A percentile compares a stretch with the other conserved stretches of the same genome.
Evolutionary conservation across 148 eudicot species (phyloP).

Genomic region (Persicaria tinctoria): DNA sequence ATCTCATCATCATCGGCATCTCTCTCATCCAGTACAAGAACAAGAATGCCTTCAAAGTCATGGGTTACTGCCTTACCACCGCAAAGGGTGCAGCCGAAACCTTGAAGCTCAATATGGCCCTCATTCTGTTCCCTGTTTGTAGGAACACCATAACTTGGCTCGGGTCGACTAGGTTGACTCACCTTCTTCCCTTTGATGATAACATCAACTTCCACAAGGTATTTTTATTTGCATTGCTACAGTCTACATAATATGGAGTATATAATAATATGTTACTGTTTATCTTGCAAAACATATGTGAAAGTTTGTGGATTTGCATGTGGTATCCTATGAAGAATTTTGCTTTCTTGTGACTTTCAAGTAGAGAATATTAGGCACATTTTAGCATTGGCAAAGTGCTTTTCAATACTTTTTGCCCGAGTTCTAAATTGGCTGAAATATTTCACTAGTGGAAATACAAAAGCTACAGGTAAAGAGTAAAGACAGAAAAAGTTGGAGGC

Average conservation of each 20-base stretch:
- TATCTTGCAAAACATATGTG: not conserved
- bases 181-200: constrained; percentile 78
- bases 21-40: constrained; percentile 69
- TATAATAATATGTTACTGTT: not conserved
- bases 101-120: constrained; percentile 85
- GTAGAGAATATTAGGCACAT: not conserved
- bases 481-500: constrained; percentile 2
- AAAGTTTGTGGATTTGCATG: not conserved
- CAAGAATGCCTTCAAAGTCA: constrained; percentile 59
- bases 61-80: constrained; percentile 90
- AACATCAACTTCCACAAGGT: constrained; percentile 99
- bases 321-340: not conserved
- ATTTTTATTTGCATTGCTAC: not conserved
- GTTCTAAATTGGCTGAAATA: not conserved
- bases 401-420: constrained; percentile 4
- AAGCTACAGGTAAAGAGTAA: constrained; percentile 3
- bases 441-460: constrained; percentile 4
- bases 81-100: constrained; percentile 99
- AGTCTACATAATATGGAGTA: too few species aligned
- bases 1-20: too few species aligned
- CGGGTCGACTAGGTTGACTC: constrained; percentile 68
- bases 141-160: constrained; percentile 96
- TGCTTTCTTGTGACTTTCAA: not conserved
- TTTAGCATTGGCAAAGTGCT: not conserved
- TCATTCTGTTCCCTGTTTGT: constrained; percentile 82